Percentiles rank a stretch among this genome's conserved stretches.
Evolutionary conservation across 495 filamentous ascomycete genomes (phyloP).

Genomic region (Talaromyces stipitatus): DNA sequence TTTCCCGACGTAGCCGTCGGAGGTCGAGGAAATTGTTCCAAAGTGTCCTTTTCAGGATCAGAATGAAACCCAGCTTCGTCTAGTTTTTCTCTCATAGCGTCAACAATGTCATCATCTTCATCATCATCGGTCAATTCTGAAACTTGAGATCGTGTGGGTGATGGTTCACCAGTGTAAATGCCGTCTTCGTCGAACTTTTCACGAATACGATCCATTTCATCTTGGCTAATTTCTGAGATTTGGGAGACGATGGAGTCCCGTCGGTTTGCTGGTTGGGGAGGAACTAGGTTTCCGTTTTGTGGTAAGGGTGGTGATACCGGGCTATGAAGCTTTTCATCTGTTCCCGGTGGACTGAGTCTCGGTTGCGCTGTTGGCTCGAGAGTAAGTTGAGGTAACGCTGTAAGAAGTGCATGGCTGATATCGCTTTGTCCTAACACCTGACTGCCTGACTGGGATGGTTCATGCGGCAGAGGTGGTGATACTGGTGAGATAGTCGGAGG

Average conservation of each 20-base stretch:
- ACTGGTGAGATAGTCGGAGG: not conserved
- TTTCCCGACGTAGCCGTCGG: not conserved
- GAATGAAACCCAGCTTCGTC: not conserved
- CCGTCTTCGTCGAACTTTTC: conserved; percentile 7
- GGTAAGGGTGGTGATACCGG: not conserved
- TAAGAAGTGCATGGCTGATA: not conserved
- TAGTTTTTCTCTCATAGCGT: not conserved
- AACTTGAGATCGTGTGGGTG: conserved; percentile 5
- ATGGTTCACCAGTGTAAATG: not conserved
- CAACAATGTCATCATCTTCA: not conserved
- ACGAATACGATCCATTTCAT: conserved; percentile 6
- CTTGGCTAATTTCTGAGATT: conserved; percentile 2
- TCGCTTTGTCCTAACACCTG: not conserved
- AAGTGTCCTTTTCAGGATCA: not conserved
- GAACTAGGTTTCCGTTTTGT: not conserved
- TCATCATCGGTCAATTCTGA: conserved; percentile 5
- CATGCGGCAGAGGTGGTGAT: not conserved
- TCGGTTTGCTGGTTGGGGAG: not conserved
- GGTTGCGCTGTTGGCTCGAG: not conserved
- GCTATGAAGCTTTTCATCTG: not conserved
- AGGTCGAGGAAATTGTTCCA: not conserved
- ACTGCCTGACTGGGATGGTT: not conserved
- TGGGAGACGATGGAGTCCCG: not conserved
- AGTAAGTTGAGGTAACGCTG: not conserved
- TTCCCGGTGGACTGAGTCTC: not conserved